Base-by-base conservation (phyloP, 192 early-diverging fungal genomes). In the Spinellus fusiger region DNA sequence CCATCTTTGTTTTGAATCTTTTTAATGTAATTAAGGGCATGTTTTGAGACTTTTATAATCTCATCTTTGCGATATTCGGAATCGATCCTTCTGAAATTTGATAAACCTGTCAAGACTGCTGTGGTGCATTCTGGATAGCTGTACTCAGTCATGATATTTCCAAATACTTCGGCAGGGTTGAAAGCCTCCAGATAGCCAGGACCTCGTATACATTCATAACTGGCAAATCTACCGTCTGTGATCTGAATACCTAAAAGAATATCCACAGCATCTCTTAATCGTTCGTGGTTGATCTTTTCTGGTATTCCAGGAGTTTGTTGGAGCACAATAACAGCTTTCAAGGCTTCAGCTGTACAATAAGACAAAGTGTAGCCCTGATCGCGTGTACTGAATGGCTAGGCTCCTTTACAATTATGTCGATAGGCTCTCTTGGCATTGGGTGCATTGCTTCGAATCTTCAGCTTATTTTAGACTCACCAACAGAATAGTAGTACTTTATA, bases 131-230 rank as follows among this genome's bases (percentile, higher is more conserved):
- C 96, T 15, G 93, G 91, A 75, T 99, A 99, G 49, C 77, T 77
- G 80, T 98, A 98, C 75, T 96, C 95, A 47, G 93, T 84, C 95
- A 98, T 98, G 60, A 96, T 94, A 60, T 90, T 90, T 31, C 92
- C 93, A 88, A 99, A 99, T 16, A 99, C 93, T 77, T 97, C 93
- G 20, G 96, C 91, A 13, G 96, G 92, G 69, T 99, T 99, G 59
- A 99, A 75, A 49, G 65, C 75, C 69, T 99, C 96, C 51, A 99
- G 71, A 71, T 87, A 73, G 65, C 75, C 59, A 8, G 89, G 84
- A 4, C 91, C 91, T 50, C 95, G 84, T 47, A 89, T 83, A 9
- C 67, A 69, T 71, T 99, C 96, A 73, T 99, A 99, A 44, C 84
- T 87, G 1, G 93, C 93, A 70, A 99, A 96, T 6, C 96, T 95